phyloP scores from a whole-genome alignment of 345 rosid species.

The Noccaea bulbosa region DNA sequence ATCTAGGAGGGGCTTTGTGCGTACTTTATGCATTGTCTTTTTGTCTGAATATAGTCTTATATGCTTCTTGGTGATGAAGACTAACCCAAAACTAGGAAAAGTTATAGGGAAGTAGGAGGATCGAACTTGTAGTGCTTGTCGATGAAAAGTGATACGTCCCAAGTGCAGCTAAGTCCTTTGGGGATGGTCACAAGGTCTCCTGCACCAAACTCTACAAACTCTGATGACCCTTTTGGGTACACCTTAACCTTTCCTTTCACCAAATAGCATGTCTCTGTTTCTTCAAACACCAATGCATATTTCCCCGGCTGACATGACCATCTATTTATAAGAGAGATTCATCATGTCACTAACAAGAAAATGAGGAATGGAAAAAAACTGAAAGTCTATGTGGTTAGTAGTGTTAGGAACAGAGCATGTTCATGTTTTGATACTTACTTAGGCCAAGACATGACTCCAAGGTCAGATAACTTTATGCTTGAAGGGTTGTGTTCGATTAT shows the following conservation, averaged over 20 bases:
- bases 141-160: slow-evolving; percentile 85
- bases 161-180: slow-evolving; percentile 89
- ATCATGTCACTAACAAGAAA: slow-evolving; percentile 23
- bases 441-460: slow-evolving; percentile 50
- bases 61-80: slow-evolving; percentile 36
- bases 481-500: slow-evolving; percentile 41
- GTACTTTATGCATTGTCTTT: slow-evolving; percentile 19
- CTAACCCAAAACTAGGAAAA: slow-evolving; percentile 37
- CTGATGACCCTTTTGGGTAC: slow-evolving; percentile 59
- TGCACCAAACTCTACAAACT: slow-evolving; percentile 82
- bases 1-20: slow-evolving; percentile 31
- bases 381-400: slow-evolving; percentile 7
- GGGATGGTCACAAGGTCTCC: slow-evolving; percentile 94
- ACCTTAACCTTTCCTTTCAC: slow-evolving; percentile 86
- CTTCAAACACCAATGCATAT: slow-evolving; percentile 84
- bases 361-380: not conserved
- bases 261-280: slow-evolving; percentile 84
- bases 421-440: slow-evolving; percentile 42
- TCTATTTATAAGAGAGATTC: slow-evolving; percentile 46
- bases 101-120: slow-evolving; percentile 47
- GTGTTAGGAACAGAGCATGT: slow-evolving; percentile 9
- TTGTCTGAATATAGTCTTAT: slow-evolving; percentile 33
- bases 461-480: slow-evolving; percentile 43
- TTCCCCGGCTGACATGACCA: slow-evolving; percentile 97
- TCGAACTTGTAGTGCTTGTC: slow-evolving; percentile 94